A percentile compares a stretch with the other conserved stretches of the same genome.
These are phyloP conservation scores for Ceratobasidium sp. DNA, from an alignment of 1,284 basidiomycete genomes.

Conservation along the genomic window DNA sequence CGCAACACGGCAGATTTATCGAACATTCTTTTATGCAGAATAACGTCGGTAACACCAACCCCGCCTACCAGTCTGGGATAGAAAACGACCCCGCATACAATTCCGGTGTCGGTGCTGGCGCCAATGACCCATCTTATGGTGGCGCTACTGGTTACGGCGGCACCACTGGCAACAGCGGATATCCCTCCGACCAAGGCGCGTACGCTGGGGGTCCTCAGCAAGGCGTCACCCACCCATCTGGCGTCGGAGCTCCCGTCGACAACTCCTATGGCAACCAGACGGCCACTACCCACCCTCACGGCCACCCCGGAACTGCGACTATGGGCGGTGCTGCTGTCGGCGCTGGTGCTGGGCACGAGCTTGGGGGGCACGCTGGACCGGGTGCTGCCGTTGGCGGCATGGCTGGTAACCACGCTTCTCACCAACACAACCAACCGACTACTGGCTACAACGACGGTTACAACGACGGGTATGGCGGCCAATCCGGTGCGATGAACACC, in stretches of 20 bases:
- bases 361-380: slow-evolving; percentile 16
- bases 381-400: slow-evolving; percentile 29
- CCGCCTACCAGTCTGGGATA: no score
- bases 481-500: not conserved
- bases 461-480: not conserved
- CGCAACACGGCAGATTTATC: not conserved
- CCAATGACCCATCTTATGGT: no score
- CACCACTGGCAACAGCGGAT: no score
- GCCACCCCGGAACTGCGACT: slow-evolving; percentile 20
- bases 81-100: no score
- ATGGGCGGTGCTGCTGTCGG: slow-evolving; percentile 22
- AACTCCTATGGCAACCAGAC: not conserved
- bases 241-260: slow-evolving; percentile 27
- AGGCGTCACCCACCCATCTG: slow-evolving; percentile 20
- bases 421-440: slow-evolving; percentile 15
- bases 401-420: slow-evolving; percentile 18
- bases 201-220: slow-evolving; percentile 26
- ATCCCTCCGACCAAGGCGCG: not conserved
- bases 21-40: no score
- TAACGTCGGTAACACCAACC: no score
- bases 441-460: not conserved
- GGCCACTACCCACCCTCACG: not conserved
- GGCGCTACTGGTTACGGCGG: no score
- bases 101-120: no score
- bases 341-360: slow-evolving; percentile 17